phyloP scores from a whole-genome alignment of 371 early-diverging fungal species.

The Sanchytrium tribonematis region DNA sequence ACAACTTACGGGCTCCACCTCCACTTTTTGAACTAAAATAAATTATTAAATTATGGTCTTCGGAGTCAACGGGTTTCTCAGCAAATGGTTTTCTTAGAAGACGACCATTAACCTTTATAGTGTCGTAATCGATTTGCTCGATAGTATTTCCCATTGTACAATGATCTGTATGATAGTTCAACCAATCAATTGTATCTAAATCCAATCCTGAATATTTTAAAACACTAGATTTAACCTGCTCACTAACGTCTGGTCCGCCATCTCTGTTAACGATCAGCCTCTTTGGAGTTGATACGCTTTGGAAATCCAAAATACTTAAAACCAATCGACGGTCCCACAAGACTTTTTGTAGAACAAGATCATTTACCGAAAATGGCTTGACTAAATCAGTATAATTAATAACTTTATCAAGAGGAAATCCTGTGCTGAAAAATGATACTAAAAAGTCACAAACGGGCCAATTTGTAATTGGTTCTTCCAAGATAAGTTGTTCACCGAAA shows the following conservation, averaged over 20 bases:
- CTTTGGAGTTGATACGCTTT: constrained; percentile 59
- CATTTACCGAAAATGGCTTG: constrained; percentile 66
- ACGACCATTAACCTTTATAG: constrained; percentile 34
- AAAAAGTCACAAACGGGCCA: constrained; percentile 94
- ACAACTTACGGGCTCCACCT: constrained; percentile 71
- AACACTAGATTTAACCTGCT: neutral
- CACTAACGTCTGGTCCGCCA: constrained; percentile 3
- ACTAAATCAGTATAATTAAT: constrained; percentile 53
- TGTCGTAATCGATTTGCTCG: constrained; percentile 32
- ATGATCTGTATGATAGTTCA: neutral
- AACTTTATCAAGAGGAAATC: constrained; percentile 82
- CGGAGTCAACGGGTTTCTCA: constrained; percentile 86
- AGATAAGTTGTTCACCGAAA: constrained; percentile 83
- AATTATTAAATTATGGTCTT: constrained; percentile 88
- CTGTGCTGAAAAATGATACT: constrained; percentile 79
- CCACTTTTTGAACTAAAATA: constrained; percentile 59
- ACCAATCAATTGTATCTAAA: neutral
- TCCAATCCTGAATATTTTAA: neutral
- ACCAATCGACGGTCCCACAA: constrained; percentile 77
- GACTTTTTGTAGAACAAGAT: constrained; percentile 59
- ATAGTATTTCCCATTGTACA: constrained; percentile 10
- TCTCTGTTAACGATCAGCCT: constrained; percentile 26
- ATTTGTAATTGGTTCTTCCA: constrained; percentile 67
- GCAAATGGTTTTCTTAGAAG: constrained; percentile 71
- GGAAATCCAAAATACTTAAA: constrained; percentile 43